These are phyloP conservation scores for Magnaporthiopsis incrustans DNA, from an alignment of 2,329 filamentous ascomycete species.

Conservation along the genomic window DNA sequence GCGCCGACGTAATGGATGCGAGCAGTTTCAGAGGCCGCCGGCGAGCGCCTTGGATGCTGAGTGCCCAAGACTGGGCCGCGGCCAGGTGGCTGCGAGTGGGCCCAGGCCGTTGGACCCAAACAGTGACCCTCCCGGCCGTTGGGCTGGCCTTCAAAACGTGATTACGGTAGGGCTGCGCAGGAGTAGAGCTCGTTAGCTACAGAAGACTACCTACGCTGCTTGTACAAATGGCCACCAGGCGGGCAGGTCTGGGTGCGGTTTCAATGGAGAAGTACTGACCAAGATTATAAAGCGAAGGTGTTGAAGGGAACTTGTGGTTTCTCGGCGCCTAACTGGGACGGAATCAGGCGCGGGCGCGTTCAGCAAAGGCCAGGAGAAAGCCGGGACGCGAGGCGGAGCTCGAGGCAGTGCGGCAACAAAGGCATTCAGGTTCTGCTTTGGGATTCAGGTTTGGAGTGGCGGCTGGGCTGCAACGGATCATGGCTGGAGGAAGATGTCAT, in stretches of 20 bases:
- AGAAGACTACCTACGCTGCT: background rate
- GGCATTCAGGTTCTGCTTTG: background rate
- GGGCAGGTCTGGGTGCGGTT: constrained; percentile 3
- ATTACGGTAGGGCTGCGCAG: background rate
- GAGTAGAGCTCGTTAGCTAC: background rate
- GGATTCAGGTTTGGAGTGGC: background rate
- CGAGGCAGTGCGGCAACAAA: background rate
- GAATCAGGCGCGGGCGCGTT: too few species aligned
- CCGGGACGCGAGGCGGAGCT: background rate
- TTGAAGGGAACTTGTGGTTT: background rate
- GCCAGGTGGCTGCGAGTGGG: background rate
- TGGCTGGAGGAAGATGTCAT: background rate
- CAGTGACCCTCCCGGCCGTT: background rate
- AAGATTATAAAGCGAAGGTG: constrained; percentile 31
- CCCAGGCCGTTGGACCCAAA: constrained; percentile 10
- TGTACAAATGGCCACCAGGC: background rate
- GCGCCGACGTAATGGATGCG: constrained; percentile 2
- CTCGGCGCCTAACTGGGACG: background rate
- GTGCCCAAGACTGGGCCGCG: background rate
- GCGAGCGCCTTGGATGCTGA: background rate
- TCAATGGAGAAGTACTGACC: constrained; percentile 29
- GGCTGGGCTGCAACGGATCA: background rate
- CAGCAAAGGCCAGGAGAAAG: background rate
- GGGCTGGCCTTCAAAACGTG: background rate
- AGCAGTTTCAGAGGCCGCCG: background rate